Base-by-base conservation (phyloP, 2,329 filamentous ascomycete genomes). In the Colletotrichum tropicale region DNA sequence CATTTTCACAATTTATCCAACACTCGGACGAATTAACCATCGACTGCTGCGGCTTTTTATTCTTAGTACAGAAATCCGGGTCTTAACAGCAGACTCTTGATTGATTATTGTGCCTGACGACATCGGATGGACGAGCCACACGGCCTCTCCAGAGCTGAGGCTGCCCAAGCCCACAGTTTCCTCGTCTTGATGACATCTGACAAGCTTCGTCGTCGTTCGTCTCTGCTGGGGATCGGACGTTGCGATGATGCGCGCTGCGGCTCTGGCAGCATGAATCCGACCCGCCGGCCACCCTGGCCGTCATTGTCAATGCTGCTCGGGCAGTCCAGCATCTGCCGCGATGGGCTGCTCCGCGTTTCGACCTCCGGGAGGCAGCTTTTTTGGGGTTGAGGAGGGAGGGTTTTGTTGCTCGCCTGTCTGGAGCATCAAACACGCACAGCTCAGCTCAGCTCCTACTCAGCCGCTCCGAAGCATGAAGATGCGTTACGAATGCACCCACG, bases 221-320 rank as follows among this genome's bases (percentile, higher is more conserved):
- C 56, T 68, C 70, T 75, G 56, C 43, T 52, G 43, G n/a, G 43
- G 43, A 52, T 52, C 43, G 43, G 43, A 48, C 43, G 43, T 48
- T 48, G 43, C 43, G 43, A 52, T 52, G 48, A 24, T 67, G 65
- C 61, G 64, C 56, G 28, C 36, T 62, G 67, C 70, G 71, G 71
- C 71, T 76, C 71, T 43, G 66, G 71, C 43, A 52, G n/a, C 74
- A 75, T 76, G 71, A 75, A 75, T 32, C 18, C 48, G 65, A 75
- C 60, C 71, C 58, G 74, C 71, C 26, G 64, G 65, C 48, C 26
- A 70, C 38, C 74, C 74, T 66, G 36, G 74, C 61, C 38, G 15
- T 65, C 55, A 24, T 52, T 28, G 30, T 76, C 66, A 76, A 76
- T 76, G 74, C 74, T 75, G 38, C 52, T 70, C 28, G 66, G 61